These are phyloP conservation scores for Plasmodium fragile DNA, from an alignment of 169 alveolate genomes.

Conservation along the genomic window DNA sequence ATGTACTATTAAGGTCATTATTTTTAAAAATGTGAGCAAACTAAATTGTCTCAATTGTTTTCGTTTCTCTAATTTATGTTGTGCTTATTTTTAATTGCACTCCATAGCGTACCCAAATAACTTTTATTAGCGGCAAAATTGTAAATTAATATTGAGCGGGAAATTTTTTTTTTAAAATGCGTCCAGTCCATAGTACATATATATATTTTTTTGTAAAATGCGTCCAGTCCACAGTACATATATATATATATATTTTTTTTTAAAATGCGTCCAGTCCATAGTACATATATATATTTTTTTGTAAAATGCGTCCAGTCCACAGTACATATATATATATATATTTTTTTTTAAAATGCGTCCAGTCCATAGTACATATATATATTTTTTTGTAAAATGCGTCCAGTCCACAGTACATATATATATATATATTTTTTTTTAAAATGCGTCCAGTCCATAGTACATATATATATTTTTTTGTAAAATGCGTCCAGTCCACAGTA, in stretches of 20 bases:
- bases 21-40: constrained; percentile 8
- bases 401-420: too few relatives aligned
- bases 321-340: too few relatives aligned
- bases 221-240: not conserved
- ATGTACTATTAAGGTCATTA: constrained; percentile 8
- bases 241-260: not conserved
- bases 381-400: not conserved
- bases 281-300: too few relatives aligned
- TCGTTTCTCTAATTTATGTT: not conserved
- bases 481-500: not conserved
- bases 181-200: not conserved
- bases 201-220: not conserved
- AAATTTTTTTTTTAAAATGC: not conserved
- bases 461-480: constrained; percentile 1
- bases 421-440: constrained; percentile 2
- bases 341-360: constrained; percentile 1
- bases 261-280: not conserved
- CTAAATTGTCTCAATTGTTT: constrained; percentile 27
- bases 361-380: too few relatives aligned
- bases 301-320: not conserved
- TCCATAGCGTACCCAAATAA: not conserved
- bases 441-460: too few relatives aligned
- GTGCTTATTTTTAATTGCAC: constrained; percentile 12
- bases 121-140: not conserved
- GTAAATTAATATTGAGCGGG: not conserved